phyloP scores from a whole-genome alignment of 495 filamentous ascomycete genomes.

The Xylaria palmicola region DNA sequence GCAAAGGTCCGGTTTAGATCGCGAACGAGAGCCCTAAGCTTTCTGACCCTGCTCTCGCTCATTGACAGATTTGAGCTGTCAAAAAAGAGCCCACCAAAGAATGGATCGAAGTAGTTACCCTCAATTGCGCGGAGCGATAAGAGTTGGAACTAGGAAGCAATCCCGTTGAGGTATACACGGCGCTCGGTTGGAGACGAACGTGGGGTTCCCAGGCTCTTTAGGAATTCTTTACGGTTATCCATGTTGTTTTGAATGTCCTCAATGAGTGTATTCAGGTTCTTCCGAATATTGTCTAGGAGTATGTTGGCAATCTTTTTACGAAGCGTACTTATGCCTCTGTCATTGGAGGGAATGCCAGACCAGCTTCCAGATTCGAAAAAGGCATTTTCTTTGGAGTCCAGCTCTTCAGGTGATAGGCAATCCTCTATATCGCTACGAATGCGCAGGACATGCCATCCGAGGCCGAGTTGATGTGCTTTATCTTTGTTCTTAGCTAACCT shows the following conservation, averaged over 20 bases:
- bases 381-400: slow-evolving; percentile 37
- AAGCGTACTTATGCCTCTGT: slow-evolving; percentile 31
- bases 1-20: slow-evolving; percentile 25
- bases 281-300: slow-evolving; percentile 30
- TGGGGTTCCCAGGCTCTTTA: slow-evolving; percentile 18
- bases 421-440: slow-evolving; percentile 54
- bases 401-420: slow-evolving; percentile 16
- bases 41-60: slow-evolving; percentile 17
- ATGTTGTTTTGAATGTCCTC: slow-evolving; percentile 22
- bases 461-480: slow-evolving; percentile 39
- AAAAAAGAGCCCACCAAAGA: slow-evolving; percentile 21
- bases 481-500: slow-evolving; percentile 55
- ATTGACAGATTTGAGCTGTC: neutral
- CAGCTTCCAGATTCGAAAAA: slow-evolving; percentile 46
- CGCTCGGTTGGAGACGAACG: slow-evolving; percentile 18
- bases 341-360: slow-evolving; percentile 26
- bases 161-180: slow-evolving; percentile 17
- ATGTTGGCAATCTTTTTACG: slow-evolving; percentile 33
- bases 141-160: slow-evolving; percentile 24
- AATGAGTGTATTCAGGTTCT: slow-evolving; percentile 29
- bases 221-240: slow-evolving; percentile 3
- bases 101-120: slow-evolving; percentile 23
- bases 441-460: slow-evolving; percentile 69
- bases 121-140: slow-evolving; percentile 21
- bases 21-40: slow-evolving; percentile 24